Evolutionary conservation across 2,329 filamentous ascomycete species (phyloP).

Genomic region (Fusarium pininemorale): DNA sequence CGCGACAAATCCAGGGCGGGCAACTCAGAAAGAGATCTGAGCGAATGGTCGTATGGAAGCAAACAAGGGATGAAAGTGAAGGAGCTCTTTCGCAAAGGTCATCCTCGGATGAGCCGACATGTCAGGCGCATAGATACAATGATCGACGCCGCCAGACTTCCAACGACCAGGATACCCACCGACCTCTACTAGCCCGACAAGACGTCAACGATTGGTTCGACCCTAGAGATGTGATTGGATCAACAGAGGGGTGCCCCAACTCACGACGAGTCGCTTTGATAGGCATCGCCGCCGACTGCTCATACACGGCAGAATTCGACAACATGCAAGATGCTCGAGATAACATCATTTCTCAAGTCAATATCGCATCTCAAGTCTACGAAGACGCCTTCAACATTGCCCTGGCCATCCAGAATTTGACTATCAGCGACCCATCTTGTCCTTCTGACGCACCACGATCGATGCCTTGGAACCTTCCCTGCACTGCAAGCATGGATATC

Average conservation of each 20-base stretch:
- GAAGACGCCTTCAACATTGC: slow-evolving; percentile 90
- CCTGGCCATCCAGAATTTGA: slow-evolving; percentile 81
- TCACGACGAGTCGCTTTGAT: slow-evolving; percentile 85
- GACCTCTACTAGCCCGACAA: neutral
- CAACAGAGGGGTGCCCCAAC: slow-evolving; percentile 77
- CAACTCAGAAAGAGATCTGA: neutral
- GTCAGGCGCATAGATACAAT: neutral
- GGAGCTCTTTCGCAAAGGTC: neutral
- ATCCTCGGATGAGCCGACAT: neutral
- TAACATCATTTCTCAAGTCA: slow-evolving; percentile 83
- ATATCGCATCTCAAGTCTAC: slow-evolving; percentile 83
- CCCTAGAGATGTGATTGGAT: slow-evolving; percentile 65
- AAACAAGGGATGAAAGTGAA: neutral
- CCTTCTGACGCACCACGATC: slow-evolving; percentile 62
- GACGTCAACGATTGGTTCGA: neutral
- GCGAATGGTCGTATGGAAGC: slow-evolving; percentile 29
- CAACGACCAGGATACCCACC: rapidly evolving
- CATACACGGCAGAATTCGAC: slow-evolving; percentile 76
- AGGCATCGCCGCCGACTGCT: slow-evolving; percentile 92
- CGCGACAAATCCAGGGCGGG: neutral
- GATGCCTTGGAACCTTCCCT: slow-evolving; percentile 82
- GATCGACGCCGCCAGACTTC: neutral
- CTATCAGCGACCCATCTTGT: slow-evolving; percentile 75
- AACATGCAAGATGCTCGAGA: slow-evolving; percentile 66
- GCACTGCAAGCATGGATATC: slow-evolving; percentile 68